phyloP scores from a whole-genome alignment of 2,329 filamentous ascomycete species.

The Neopestalotiopsis rosae region DNA sequence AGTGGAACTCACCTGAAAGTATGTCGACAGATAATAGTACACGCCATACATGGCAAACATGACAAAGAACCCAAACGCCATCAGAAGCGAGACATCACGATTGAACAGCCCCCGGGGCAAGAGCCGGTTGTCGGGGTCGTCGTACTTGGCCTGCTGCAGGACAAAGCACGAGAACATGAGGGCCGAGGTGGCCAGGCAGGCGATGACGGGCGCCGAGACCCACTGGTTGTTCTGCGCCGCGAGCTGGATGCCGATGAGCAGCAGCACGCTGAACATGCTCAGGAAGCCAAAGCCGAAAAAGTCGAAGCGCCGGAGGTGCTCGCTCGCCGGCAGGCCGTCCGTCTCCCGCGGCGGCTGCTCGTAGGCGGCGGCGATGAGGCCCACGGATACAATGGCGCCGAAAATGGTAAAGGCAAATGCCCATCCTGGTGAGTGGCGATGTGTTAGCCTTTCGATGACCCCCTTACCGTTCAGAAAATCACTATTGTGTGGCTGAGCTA shows the following conservation, averaged over 20 bases:
- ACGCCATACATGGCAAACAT: slow-evolving; percentile 22
- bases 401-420: slow-evolving; percentile 20
- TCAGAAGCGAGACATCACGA: slow-evolving; percentile 17
- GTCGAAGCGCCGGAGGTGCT: slow-evolving; percentile 18
- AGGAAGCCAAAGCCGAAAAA: slow-evolving; percentile 18
- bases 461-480: too few relatives aligned
- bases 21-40: slow-evolving; percentile 20
- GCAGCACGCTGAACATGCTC: slow-evolving; percentile 13
- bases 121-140: slow-evolving; percentile 14
- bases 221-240: slow-evolving; percentile 17
- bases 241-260: slow-evolving; percentile 18
- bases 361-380: slow-evolving; percentile 10
- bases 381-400: slow-evolving; percentile 16
- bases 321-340: slow-evolving; percentile 9
- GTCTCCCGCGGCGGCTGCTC: slow-evolving; percentile 12
- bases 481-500: too few relatives aligned
- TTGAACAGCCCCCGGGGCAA: slow-evolving; percentile 14
- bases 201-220: slow-evolving; percentile 9
- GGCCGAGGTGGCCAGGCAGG: background rate
- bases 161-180: slow-evolving; percentile 17
- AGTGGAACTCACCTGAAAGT: slow-evolving; percentile 14
- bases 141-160: slow-evolving; percentile 14
- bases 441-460: too few relatives aligned
- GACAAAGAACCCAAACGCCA: slow-evolving; percentile 19
- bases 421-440: background rate